phyloP scores from a whole-genome alignment of 2,329 filamentous ascomycete species.

The Plectosphaerella cucumerina region DNA sequence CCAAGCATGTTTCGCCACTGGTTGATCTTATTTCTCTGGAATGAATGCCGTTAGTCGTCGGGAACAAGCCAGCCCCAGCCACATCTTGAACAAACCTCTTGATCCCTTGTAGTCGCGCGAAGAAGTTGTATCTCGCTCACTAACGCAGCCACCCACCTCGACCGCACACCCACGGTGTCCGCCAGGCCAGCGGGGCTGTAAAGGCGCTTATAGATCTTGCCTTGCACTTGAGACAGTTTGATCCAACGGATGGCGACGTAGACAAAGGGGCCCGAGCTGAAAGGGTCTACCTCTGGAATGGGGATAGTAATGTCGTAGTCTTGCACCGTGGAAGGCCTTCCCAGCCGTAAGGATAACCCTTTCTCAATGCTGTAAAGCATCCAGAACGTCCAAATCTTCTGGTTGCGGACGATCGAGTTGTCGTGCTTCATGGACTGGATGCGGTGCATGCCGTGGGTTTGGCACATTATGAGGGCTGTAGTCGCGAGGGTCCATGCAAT shows the following conservation, averaged over 20 bases:
- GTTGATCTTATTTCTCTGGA: neutral
- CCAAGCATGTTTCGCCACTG: conserved; percentile 9
- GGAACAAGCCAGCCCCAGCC: neutral
- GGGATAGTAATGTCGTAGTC: conserved; percentile 51
- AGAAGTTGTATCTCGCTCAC: conserved; percentile 23
- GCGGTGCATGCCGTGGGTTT: conserved; percentile 24
- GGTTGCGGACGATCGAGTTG: conserved; percentile 17
- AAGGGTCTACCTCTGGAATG: conserved; percentile 23
- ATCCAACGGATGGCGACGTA: conserved; percentile 43
- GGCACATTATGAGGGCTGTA: conserved; percentile 25
- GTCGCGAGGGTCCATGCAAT: conserved; percentile 23
- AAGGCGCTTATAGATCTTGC: conserved; percentile 50
- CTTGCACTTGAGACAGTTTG: conserved; percentile 46
- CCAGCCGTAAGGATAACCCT: conserved; percentile 49
- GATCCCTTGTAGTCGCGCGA: neutral
- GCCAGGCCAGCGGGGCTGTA: conserved; percentile 41
- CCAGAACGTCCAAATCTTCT: conserved; percentile 49
- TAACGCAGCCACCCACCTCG: conserved; percentile 24
- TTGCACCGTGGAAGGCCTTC: conserved; percentile 47
- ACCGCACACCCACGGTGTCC: conserved; percentile 25
- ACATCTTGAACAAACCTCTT: neutral
- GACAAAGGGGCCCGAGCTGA: conserved; percentile 20
- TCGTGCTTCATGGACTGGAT: conserved; percentile 20
- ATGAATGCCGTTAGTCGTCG: neutral
- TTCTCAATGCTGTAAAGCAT: conserved; percentile 52